Percentiles rank a stretch among this genome's conserved stretches.
phyloP scores from a whole-genome alignment of 2,329 filamentous ascomycete species.

The Ophiostoma fasciatum region DNA sequence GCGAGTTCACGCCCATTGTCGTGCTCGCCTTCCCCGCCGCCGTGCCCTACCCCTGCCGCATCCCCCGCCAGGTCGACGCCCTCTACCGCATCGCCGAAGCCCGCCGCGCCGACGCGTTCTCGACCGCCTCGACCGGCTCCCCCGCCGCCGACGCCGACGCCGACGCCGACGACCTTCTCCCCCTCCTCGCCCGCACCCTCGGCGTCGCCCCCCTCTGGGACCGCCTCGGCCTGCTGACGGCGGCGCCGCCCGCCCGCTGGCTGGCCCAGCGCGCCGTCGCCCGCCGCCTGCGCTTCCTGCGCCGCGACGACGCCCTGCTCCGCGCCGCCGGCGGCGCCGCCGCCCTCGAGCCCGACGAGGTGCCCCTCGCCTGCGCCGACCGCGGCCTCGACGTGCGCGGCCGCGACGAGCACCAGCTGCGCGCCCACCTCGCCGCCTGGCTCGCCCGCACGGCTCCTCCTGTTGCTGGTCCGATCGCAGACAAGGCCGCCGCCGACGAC shows the following conservation, averaged over 20 bases:
- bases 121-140: slow-evolving; percentile 4
- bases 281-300: slow-evolving; percentile 46
- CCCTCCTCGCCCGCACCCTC: slow-evolving; percentile 27
- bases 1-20: slow-evolving; percentile 73
- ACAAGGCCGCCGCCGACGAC: slow-evolving; percentile 12
- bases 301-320: slow-evolving; percentile 57
- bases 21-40: slow-evolving; percentile 55
- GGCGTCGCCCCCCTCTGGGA: slow-evolving; percentile 35
- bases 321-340: slow-evolving; percentile 43
- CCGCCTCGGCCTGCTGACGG: slow-evolving; percentile 23
- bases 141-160: slow-evolving; percentile 6
- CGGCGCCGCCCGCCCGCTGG: slow-evolving; percentile 24
- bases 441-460: slow-evolving; percentile 32
- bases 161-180: slow-evolving; percentile 10
- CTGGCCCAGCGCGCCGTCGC: slow-evolving; percentile 40
- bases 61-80: slow-evolving; percentile 58
- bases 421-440: slow-evolving; percentile 31
- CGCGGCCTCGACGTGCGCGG: slow-evolving; percentile 45
- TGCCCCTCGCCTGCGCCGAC: slow-evolving; percentile 55
- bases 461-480: no score
- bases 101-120: slow-evolving; percentile 34
- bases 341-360: slow-evolving; percentile 46
- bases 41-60: slow-evolving; percentile 69
- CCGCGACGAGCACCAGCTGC: slow-evolving; percentile 38
- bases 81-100: slow-evolving; percentile 37